Evolutionary conservation across 2,329 filamentous ascomycete species (phyloP), one percentile per base, ranked within the genome.

Genomic region (Exophiala sp.): DNA sequence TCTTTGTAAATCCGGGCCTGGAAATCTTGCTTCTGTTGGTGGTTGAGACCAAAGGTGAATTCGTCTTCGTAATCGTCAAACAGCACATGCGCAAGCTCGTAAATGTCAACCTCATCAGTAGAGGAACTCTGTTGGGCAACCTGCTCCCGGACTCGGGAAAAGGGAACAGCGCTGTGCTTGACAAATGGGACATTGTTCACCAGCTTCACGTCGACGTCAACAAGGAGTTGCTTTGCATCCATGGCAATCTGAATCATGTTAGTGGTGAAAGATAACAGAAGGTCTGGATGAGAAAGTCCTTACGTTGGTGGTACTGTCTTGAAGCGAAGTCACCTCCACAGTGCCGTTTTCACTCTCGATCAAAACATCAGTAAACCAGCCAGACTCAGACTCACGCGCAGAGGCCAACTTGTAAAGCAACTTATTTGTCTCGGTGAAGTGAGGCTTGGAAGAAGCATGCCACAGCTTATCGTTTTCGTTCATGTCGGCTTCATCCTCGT

Each of bases 61-160:
- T 76, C 71, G 47, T 76, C 72, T 33, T 76, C 69, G 16, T 75
- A 71, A 8, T 75, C 69, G n/a, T 84, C 77, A 65, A 96, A 99
- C 3, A 99, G 79, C 35, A 96, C 85, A 53, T 88, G 88, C 1
- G 89, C 86, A 34, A 99, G 77, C 57, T 89, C 82, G 94, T 95
- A 99, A 1, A 94, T 84, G 20, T 71, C 60, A n/a, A 65, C 64
- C 59, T 75, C 72, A 24, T 72, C 67, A 21, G 65, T 24, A 21
- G 36, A 24, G n/a, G 20, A 14, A 11, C 33, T n/a, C 18, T 53
- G 42, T 21, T 55, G 46, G 8, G 50, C 58, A 24, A 68, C 55
- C 53, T 62, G 35, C 24, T 65, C 60, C 54, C 69, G 50, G 58
- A 60, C 40, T 63, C 58, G 43, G 69, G 72, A 44, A 65, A 63